Evolutionary conservation across 2,329 filamentous ascomycete genomes (phyloP).

Genomic region (Sporothrix protearum): DNA sequence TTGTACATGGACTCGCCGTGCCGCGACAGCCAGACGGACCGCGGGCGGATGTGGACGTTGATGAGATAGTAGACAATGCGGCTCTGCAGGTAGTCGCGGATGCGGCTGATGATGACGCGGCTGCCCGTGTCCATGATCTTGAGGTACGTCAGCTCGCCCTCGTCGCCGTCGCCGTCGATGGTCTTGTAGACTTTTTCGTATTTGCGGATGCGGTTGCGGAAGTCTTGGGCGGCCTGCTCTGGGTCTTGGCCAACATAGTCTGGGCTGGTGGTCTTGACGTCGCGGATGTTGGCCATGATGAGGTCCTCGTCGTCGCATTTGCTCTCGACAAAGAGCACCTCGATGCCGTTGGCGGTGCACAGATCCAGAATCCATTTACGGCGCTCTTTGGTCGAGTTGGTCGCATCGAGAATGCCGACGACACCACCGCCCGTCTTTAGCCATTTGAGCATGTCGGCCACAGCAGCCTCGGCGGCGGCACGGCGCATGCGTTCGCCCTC

Average conservation of each 20-base stretch:
- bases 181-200: constrained; percentile 97
- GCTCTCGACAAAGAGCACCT: constrained; percentile 93
- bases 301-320: constrained; percentile 94
- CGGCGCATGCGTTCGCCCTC: constrained; percentile 87
- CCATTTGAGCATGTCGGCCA: constrained; percentile 92
- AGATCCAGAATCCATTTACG: constrained; percentile 86
- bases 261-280: constrained; percentile 94
- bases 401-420: constrained; percentile 92
- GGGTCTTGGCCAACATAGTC: constrained; percentile 95
- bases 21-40: constrained; percentile 95
- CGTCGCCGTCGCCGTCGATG: constrained; percentile 74
- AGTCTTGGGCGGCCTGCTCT: constrained; percentile 84
- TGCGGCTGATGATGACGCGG: constrained; percentile 96
- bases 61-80: constrained; percentile 97
- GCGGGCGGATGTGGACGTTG: constrained; percentile 95
- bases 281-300: constrained; percentile 97
- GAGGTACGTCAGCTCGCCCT: constrained; percentile 85
- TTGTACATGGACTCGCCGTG: constrained; percentile 96
- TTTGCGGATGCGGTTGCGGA: constrained; percentile 89
- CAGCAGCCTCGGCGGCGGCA: constrained; percentile 85
- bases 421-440: constrained; percentile 77
- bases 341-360: constrained; percentile 71
- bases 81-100: constrained; percentile 94
- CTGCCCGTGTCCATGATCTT: constrained; percentile 96
- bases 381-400: constrained; percentile 87